Percentiles rank a stretch among this genome's conserved stretches.
Conservation (phyloP, 768 basidiomycete species). For the Paxillus involutus region DNA sequence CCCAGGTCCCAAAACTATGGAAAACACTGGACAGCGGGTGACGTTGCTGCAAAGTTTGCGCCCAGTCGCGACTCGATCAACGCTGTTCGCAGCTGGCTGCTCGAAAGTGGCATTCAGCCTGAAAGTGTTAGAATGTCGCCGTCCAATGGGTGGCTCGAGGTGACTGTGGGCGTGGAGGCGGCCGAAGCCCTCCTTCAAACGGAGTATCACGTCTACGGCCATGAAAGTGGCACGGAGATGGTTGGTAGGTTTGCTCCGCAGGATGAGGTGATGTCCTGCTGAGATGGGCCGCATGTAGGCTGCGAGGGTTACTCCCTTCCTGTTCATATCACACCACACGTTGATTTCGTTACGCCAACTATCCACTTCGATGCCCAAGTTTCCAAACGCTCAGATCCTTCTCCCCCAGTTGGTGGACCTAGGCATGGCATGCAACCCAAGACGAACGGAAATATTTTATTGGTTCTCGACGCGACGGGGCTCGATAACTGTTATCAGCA, state of each 20-base stretch:
- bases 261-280: not conserved
- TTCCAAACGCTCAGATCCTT: constrained; percentile 25
- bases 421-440: constrained; percentile 1
- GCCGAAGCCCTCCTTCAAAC: constrained; percentile 43
- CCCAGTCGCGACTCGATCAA: constrained; percentile 42
- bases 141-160: constrained; percentile 41
- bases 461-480: constrained; percentile 4
- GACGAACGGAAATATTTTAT: constrained; percentile 13
- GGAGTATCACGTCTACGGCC: constrained; percentile 43
- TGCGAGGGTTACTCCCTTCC: constrained; percentile 38
- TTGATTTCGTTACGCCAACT: constrained; percentile 40
- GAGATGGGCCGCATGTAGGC: constrained; percentile 16
- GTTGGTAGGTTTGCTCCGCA: constrained; percentile 29
- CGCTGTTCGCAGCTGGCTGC: constrained; percentile 45
- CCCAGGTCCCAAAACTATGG: constrained; percentile 52
- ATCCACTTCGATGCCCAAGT: constrained; percentile 35
- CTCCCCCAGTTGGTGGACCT: constrained; percentile 1
- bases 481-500: constrained; percentile 31
- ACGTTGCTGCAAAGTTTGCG: constrained; percentile 46
- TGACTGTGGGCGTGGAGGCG: constrained; percentile 40
- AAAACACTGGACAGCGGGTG: constrained; percentile 45
- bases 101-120: constrained; percentile 37
- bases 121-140: constrained; percentile 38
- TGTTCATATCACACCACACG: constrained; percentile 33
- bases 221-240: constrained; percentile 37